Conservation (phyloP, 2,329 filamentous ascomycete genomes). For the Talaromyces verruculosus region DNA sequence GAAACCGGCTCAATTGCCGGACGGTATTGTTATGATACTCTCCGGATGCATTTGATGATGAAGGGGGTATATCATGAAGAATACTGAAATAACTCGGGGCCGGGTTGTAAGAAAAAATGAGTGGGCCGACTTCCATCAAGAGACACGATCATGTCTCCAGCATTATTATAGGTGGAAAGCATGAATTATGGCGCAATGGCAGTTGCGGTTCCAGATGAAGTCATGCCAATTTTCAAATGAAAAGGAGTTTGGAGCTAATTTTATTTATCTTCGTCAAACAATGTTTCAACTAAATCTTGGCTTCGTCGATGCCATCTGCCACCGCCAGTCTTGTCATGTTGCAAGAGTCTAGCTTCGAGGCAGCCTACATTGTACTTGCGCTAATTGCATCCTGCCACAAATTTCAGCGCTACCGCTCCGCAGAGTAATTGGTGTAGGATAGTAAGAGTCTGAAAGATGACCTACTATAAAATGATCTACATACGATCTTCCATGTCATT, state of each 20-base stretch:
- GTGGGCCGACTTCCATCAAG: not conserved
- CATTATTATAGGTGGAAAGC: not conserved
- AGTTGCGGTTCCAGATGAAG: not conserved
- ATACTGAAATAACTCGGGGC: not conserved
- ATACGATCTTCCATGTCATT: not conserved
- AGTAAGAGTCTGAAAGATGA: not conserved
- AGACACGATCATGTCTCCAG: not conserved
- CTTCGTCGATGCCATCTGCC: not conserved
- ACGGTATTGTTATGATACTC: not conserved
- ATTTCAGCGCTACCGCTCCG: too few relatives aligned
- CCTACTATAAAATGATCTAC: not conserved
- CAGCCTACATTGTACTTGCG: not conserved
- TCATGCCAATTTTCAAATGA: not conserved
- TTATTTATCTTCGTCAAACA: not conserved
- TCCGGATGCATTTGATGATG: not conserved
- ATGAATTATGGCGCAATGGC: not conserved
- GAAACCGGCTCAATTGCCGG: not conserved
- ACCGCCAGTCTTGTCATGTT: too few relatives aligned
- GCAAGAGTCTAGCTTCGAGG: not conserved
- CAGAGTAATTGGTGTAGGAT: not conserved
- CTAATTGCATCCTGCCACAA: not conserved
- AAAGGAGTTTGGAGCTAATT: not conserved
- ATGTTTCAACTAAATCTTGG: not conserved
- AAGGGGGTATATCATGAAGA: not conserved
- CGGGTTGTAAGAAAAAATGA: not conserved